Base-by-base conservation (phyloP, 2,329 filamentous ascomycete genomes). In the Dactylellina drechsleri region DNA sequence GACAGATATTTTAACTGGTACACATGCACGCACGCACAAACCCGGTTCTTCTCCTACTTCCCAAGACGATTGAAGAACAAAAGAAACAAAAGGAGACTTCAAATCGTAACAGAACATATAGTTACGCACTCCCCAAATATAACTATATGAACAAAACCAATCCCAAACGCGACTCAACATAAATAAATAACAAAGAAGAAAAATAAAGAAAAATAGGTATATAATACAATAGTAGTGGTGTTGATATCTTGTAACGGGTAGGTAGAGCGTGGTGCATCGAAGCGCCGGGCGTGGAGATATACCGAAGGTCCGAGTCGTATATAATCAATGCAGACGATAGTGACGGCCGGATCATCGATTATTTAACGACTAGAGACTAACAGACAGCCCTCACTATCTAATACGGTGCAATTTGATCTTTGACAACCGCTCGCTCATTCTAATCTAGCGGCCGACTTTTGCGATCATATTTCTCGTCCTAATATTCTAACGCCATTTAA, bases 81-180 rank as follows among this genome's bases (percentile, higher is more conserved):
- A 1, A 36, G 5, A 36, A 36, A 36, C 31, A 36, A 36, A 36
- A 10, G 5, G 95, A 96, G 84, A 98, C 12, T 93, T 93, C 31
- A 36, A 36, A 36, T 36, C 31, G 6, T 36, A 8, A 10, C 6
- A 7, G 5, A 36, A 5, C 31, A 36, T 36, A 36, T 36, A 36
- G 4, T 47, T 18, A 47, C 16, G 43, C 43, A 47, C 43, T 47
- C 43, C 43, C 16, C 43, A 47, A 47, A 12, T 47, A 47, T 47
- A 36, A 36, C 31, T 36, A 36, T 36, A 8, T 36, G 31, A 36
- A 36, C 31, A 36, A 36, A 28, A 36, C 31, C 31, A 36, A 36
- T 36, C 31, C 16, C 16, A 47, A 47, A 47, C 15, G n/a, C 15
- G 43, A 47, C 13, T 18, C 43, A 6, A 47, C 15, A n/a, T 13